phyloP scores from a whole-genome alignment of 176 grass and related monocot genomes.

The Typha latifolia region DNA sequence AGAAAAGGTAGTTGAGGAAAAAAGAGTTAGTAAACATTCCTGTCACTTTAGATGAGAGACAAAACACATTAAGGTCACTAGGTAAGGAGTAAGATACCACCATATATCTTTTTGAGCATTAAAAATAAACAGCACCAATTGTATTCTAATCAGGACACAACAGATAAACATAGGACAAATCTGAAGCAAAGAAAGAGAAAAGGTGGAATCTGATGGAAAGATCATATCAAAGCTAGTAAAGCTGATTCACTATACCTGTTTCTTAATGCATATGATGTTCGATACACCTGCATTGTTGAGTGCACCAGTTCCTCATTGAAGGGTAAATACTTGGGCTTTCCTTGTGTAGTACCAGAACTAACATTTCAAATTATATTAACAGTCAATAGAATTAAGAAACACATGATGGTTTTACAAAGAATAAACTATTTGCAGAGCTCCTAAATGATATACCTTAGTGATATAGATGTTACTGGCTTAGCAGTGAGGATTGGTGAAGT shows the following conservation, averaged over 20 bases:
- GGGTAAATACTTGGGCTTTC: constrained; percentile 68
- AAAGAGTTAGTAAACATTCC: not conserved
- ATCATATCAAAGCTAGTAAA: not conserved
- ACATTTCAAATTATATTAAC: not conserved
- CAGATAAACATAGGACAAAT: not conserved
- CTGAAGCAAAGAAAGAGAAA: not conserved
- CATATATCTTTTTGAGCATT: not conserved
- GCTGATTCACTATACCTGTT: constrained; percentile 32
- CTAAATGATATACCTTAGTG: constrained; percentile 42
- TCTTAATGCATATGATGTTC: constrained; percentile 63
- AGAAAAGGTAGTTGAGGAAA: not conserved
- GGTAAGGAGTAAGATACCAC: not conserved
- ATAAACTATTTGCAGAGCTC: not conserved
- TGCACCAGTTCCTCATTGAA: constrained; percentile 83
- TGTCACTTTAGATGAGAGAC: not conserved
- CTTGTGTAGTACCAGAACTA: constrained; percentile 91
- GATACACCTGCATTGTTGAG: constrained; percentile 80
- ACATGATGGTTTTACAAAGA: not conserved
- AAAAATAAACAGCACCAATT: not conserved
- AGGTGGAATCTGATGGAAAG: not conserved
- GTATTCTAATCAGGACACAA: not conserved
- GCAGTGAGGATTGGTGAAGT: constrained; percentile 43
- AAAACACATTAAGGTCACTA: not conserved
- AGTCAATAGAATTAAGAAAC: not conserved
- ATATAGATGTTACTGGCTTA: constrained; percentile 58